phyloP scores from a whole-genome alignment of 2,329 filamentous ascomycete species.

The Bipolaris gigantea region DNA sequence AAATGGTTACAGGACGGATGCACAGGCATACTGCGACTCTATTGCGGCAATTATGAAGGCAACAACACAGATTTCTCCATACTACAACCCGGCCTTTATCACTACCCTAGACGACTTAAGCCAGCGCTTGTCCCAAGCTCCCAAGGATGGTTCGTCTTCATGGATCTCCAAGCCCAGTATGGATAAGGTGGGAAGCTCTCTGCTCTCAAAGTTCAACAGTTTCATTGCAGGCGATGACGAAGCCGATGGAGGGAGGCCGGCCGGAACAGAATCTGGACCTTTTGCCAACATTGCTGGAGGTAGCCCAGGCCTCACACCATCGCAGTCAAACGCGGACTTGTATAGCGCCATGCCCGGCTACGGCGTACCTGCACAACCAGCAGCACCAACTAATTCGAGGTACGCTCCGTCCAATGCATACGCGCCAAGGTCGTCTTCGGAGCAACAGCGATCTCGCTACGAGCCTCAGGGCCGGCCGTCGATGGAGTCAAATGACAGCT shows the following conservation, averaged over 20 bases:
- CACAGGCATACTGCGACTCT: constrained; percentile 86
- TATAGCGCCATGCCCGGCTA: constrained; percentile 70
- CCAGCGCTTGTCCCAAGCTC: constrained; percentile 80
- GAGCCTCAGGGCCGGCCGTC: constrained; percentile 49
- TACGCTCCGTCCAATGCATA: constrained; percentile 47
- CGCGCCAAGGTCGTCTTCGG: constrained; percentile 55
- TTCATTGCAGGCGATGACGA: constrained; percentile 92
- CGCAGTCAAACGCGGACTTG: constrained; percentile 70
- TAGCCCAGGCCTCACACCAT: constrained; percentile 54
- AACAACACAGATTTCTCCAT: constrained; percentile 81
- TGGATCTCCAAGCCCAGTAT: constrained; percentile 96
- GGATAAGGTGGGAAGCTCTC: constrained; percentile 88
- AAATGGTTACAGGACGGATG: constrained; percentile 77
- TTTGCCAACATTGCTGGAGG: constrained; percentile 81
- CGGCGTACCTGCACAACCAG: constrained; percentile 31
- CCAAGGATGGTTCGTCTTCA: constrained; percentile 76
- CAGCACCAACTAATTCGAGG: constrained; percentile 39
- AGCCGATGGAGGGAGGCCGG: constrained; percentile 62
- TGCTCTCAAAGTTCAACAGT: constrained; percentile 93
- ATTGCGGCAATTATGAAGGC: constrained; percentile 75
- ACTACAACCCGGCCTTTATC: constrained; percentile 78
- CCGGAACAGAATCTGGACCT: constrained; percentile 65
- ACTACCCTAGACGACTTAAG: constrained; percentile 79
- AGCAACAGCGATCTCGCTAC: constrained; percentile 53
- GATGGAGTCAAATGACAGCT: constrained; percentile 41